These are phyloP conservation scores for Cystobasidiaceae sp. DNA, from an alignment of 1,284 basidiomycete species.

Conservation along the genomic window DNA sequence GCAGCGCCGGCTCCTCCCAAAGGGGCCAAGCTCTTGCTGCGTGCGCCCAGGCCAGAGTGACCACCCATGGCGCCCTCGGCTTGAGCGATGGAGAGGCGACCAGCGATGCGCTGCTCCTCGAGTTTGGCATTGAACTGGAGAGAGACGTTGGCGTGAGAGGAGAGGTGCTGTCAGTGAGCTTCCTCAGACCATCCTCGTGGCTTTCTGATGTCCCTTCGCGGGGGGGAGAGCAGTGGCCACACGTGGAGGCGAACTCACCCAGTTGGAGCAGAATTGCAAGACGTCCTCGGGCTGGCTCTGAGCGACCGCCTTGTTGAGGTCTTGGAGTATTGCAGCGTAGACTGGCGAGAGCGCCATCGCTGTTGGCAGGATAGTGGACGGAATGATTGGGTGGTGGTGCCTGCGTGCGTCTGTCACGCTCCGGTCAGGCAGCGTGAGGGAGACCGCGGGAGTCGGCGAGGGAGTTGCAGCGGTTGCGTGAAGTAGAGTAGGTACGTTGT, in stretches of 20 bases:
- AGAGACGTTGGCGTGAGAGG: too few species aligned
- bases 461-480: too few species aligned
- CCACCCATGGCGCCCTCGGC: constrained; percentile 27
- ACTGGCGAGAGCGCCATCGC: constrained; percentile 29
- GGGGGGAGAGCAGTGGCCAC: too few species aligned
- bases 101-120: constrained; percentile 66
- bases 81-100: constrained; percentile 38
- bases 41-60: constrained; percentile 49
- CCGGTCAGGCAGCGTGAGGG: too few species aligned
- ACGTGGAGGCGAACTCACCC: constrained; percentile 50
- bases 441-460: too few species aligned
- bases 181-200: too few species aligned
- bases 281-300: constrained; percentile 80
- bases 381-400: too few species aligned
- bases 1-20: background rate
- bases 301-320: constrained; percentile 78
- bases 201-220: too few species aligned
- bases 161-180: too few species aligned
- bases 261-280: constrained; percentile 89
- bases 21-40: constrained; percentile 51
- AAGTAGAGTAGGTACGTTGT: too few species aligned
- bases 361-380: too few species aligned
- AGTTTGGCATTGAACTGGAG: constrained; percentile 67
- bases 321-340: constrained; percentile 58
- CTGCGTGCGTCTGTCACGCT: too few species aligned